phyloP scores from a whole-genome alignment of 1,284 basidiomycete genomes.

The Takashimella tepidaria region DNA sequence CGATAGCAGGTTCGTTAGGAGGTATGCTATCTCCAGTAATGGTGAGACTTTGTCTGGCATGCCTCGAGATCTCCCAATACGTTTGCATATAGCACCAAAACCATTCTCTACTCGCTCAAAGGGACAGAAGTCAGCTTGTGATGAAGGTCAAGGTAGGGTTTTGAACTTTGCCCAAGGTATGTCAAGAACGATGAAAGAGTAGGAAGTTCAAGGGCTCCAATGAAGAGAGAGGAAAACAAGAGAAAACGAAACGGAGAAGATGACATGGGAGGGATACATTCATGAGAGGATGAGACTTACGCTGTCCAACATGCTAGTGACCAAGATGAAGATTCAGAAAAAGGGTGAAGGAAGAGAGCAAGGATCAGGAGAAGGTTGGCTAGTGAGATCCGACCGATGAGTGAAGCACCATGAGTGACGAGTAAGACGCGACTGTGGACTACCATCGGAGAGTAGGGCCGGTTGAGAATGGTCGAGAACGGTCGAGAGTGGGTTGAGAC shows the following conservation, averaged over 20 bases:
- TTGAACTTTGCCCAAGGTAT: too few species aligned
- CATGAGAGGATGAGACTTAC: constrained; percentile 13
- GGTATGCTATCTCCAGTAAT: constrained; percentile 24
- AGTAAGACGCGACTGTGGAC: constrained; percentile 1
- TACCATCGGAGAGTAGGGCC: too few species aligned
- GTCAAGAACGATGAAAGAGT: not conserved
- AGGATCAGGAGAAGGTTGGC: constrained; percentile 18
- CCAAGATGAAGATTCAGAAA: constrained; percentile 22
- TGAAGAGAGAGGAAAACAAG: not conserved
- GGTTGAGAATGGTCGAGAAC: too few species aligned
- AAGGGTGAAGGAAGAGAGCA: constrained; percentile 18
- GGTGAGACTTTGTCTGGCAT: constrained; percentile 13
- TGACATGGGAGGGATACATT: not conserved
- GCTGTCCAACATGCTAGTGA: constrained; percentile 25
- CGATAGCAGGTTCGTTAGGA: constrained; percentile 19
- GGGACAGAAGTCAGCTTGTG: not conserved
- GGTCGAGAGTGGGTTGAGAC: too few species aligned
- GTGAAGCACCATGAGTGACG: constrained; percentile 13
- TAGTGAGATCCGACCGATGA: constrained; percentile 12
- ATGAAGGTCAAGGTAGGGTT: too few species aligned
- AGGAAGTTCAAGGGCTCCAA: too few species aligned
- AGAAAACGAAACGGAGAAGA: not conserved
- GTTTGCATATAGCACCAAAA: constrained; percentile 34
- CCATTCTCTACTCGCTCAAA: constrained; percentile 11
- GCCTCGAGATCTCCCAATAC: constrained; percentile 22